Evolutionary conservation across 495 filamentous ascomycete genomes (phyloP).

Genomic region (Aspergillus leporis): DNA sequence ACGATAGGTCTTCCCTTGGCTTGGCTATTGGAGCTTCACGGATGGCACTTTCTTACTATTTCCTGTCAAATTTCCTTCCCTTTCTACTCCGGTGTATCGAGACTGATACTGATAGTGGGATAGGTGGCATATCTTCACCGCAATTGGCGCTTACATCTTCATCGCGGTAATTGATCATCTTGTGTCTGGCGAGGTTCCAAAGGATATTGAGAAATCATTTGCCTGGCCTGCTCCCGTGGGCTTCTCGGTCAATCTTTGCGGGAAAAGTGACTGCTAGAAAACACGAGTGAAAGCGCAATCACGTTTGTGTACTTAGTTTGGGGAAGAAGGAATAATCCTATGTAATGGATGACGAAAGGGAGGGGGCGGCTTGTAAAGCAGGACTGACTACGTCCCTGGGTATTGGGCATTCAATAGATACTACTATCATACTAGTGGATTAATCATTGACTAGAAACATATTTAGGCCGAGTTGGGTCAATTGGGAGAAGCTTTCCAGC

Average conservation of each 20-base stretch:
- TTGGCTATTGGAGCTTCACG: conserved; percentile 34
- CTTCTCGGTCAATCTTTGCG: background rate
- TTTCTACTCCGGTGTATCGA: background rate
- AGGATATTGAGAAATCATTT: conserved; percentile 21
- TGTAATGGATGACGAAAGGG: too few relatives aligned
- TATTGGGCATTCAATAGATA: too few relatives aligned
- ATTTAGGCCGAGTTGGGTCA: too few relatives aligned
- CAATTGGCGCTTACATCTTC: conserved; percentile 33
- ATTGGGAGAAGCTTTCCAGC: too few relatives aligned
- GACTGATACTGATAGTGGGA: background rate
- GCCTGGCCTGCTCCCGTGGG: conserved; percentile 27
- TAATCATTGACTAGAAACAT: too few relatives aligned
- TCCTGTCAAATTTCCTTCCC: background rate
- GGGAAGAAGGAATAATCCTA: too few relatives aligned
- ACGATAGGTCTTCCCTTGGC: conserved; percentile 29
- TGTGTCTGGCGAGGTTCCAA: conserved; percentile 24
- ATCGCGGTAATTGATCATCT: conserved; percentile 33
- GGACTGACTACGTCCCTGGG: too few relatives aligned
- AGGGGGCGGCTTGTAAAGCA: too few relatives aligned
- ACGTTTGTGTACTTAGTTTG: too few relatives aligned
- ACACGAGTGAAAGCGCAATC: background rate
- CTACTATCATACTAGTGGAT: too few relatives aligned
- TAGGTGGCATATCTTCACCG: conserved; percentile 39
- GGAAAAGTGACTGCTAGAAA: background rate
- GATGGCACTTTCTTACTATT: conserved; percentile 24